Base-by-base conservation (phyloP, 2,329 filamentous ascomycete species). In the Thielaviopsis ethacetica region DNA sequence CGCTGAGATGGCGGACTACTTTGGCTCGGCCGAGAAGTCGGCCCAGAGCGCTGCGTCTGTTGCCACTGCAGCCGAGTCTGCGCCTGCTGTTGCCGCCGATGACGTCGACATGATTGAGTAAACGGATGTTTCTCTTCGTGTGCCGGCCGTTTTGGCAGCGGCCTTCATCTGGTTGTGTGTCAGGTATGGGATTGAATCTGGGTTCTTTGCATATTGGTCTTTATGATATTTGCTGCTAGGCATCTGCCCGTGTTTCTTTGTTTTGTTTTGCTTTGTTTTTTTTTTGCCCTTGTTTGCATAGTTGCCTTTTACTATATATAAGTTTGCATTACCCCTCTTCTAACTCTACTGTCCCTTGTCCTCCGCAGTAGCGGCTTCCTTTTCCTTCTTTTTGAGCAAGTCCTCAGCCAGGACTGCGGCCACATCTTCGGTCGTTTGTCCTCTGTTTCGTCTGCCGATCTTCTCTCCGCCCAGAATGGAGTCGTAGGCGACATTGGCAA, bases 1-100 rank as follows among this genome's bases (percentile, higher is more conserved):
- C 69, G 88, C 88, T n/a, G 91, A 96, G 72, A 96, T 96, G 91
- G 89, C 85, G 30, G 88, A 95, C 68, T 96, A 96, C 71, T 96
- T 89, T 75, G 83, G 73, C 27, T 30, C 56, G 17, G 7, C 26
- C 62, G 65, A 56, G 65, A 60, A 60, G 34, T 15, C 57, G 21
- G 51, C 21, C 30, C 54, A 59, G 60, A 10, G 44, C 17, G 62
- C 65, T 22, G 30, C 22, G 3, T 15, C 34, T 27, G 53, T 19
- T 27, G 44, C 19, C 30, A 17, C 15, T 10, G 27, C 49, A 5
- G 44, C 56, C 12, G 27, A 13, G 22, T 27, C 34, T 17, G 49
- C 22, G 21, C 17, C 10, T 38, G 17, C 47, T 57, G 53, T 27
- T 44, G n/a, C 66, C 19, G 72, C 70, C 47, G 81, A 83, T 59